Evolutionary conservation across 1,284 basidiomycete species (phyloP), one percentile per base, ranked within the genome.

Genomic region (Apiotrichum siamense): DNA sequence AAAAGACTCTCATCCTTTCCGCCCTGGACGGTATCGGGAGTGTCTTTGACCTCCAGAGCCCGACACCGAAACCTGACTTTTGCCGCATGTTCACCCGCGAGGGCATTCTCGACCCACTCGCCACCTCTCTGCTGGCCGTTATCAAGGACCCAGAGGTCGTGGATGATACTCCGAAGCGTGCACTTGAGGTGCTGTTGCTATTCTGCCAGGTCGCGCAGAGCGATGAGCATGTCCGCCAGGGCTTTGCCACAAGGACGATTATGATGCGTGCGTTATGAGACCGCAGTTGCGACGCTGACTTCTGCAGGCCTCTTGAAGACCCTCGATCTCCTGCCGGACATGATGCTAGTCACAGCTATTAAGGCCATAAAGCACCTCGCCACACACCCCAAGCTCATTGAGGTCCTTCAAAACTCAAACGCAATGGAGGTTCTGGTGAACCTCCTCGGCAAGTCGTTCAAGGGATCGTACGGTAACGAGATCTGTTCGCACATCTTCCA

Each of bases 71-170:
- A 65, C 97, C 94, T 67, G 94, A 97, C 73, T 97, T 97, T 69
- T 97, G 93, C 68, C 83, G 94, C 17, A 96, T 97, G 88, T 93
- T 97, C 75, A 91, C 96, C 27, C 82, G 90, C 23, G 94, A 97
- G 73, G 93, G 93, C 17, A 78, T 97, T 6, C 78, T 97, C 32
- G 93, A 97, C 60, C 94, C 94, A 0, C 76, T 98, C 2, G 91
- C 92, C 0, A 85, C 86, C 0, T 92, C 93, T 0, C 74, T 98
- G 35, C 77, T 94, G 47, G 87, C 88, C 60, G 87, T 97, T 49
- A 87, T 93, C 78, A 80, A 82, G 4, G 80, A 82, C 18, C 84
- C 83, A 47, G 79, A 82, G 15, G 74, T 81, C 2, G 82, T 83
- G 3, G 78, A 81, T 4, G 84, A 87, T 50, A 88, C 86, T 75